Base-by-base conservation (phyloP, 2,329 filamentous ascomycete genomes). In the Penicillium brasilianum region DNA sequence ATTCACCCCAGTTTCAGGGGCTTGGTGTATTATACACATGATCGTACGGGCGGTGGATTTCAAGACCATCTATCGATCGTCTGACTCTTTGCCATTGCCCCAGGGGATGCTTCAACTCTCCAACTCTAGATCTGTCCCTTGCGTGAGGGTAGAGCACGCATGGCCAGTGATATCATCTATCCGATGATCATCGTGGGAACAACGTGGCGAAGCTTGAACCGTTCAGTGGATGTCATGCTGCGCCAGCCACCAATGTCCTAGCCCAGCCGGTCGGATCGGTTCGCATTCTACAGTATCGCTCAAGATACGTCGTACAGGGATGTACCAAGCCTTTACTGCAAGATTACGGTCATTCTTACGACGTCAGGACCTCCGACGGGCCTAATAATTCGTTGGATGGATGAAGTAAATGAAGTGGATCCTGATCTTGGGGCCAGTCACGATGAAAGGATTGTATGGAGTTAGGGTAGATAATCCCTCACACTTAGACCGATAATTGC, bases 171-270 rank as follows among this genome's bases (percentile, higher is more conserved):
- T 52, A 18, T 22, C 50, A 39, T 28, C 18, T 25, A 13, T 11
- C 30, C 16, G 16, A 20, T 9, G n/a, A 22, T 39, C 18, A 39
- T 10, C 16, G 18, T 16, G 22, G 22, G 28, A 37, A 37, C 36
- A 59, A 46, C 56, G 46, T 55, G 41, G 34, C 43, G 59, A 44
- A 51, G 58, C 57, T 57, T 54, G 55, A 41, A 18, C 36, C 37
- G n/a, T 46, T 28, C n/a, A 44, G 50, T 54, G 49, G 59, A 60
- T 16, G 18, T 39, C 49, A 53, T 28, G 32, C 46, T 37, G 13
- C 34, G 14, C 18, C 50, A 39, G 18, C 32, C 20, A 53, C 36
- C 18, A 13, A 39, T 53, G 50, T n/a, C 8, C 50, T 39, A 18
- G 20, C 39, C 22, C 20, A 7, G 34, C 28, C n/a, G n/a, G 48